Evolutionary conservation across 176 grass and related monocot genomes (phyloP), one percentile per base, ranked within the genome.

Genomic region (Zoysia japonica): DNA sequence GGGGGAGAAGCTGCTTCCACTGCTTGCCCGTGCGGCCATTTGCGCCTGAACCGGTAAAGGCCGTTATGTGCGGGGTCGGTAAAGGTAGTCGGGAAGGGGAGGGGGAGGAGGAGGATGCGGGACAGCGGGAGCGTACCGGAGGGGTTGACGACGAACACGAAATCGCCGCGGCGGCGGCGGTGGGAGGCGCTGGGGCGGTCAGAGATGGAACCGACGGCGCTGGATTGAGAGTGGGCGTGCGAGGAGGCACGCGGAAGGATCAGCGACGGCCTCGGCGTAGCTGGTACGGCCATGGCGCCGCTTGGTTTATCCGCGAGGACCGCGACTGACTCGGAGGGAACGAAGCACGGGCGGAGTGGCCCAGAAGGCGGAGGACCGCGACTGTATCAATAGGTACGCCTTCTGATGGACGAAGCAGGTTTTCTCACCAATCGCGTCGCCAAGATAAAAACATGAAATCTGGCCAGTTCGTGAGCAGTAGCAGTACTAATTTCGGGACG

Each of bases 61-160:
- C 11, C 8, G 66, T 61, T 79, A 1, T 64, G 67, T 1, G 16
- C 3, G 40, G 13, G 9, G 40, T 5, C 7, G 11, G 46, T n/a
- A 61, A 20, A 47, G 55, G 52, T 0, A 69, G 11, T 16, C 9
- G n/a, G 62, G 39, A 15, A 56, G 62, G 11, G 41, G 37, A 57
- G 13, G 7, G 14, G 62, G 62, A 14, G 41, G 37, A 57, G 13
- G 7, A 17, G 37, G 5, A 15, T n/a, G 13, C 40, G 17, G 5
- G 71, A 56, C 11, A 15, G 13, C 40, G 17, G 5, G 71, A 56
- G 71, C 63, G 17, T 71, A 94, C 92, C 95, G 40, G 85, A 89
- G 70, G 96, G 96, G 66, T 98, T 98, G 70, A 98, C 88, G 83
- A 98, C 68, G 85, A 98, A 98, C 68, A 98, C 90, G 64, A 87